Percentiles rank a stretch among this genome's conserved stretches.
These are phyloP conservation scores for Erigeron philadelphicus DNA, from an alignment of 140 eudicot genomes.

Conservation along the genomic window DNA sequence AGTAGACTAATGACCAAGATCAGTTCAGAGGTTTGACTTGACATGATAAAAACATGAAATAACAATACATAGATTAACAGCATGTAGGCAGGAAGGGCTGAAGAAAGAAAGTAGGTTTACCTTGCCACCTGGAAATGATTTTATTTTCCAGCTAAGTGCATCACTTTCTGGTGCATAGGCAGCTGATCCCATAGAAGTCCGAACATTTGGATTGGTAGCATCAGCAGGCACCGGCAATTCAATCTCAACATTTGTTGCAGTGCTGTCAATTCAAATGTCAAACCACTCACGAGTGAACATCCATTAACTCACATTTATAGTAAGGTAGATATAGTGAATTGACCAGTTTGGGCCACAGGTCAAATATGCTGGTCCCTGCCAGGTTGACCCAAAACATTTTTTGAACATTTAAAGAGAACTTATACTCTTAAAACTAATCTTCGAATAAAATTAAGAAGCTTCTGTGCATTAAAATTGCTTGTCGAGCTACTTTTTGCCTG, in stretches of 20 bases:
- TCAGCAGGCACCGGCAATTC: conserved; percentile 86
- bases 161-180: conserved; percentile 91
- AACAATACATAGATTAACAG: not conserved
- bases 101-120: conserved; percentile 18
- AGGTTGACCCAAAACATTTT: not conserved
- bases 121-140: conserved; percentile 98
- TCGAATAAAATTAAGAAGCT: too few species aligned
- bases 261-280: conserved; percentile 41
- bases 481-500: not conserved
- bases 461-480: not conserved
- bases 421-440: not conserved
- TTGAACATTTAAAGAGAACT: not conserved
- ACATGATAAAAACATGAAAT: conserved; percentile 8
- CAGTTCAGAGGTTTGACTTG: not conserved
- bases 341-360: not conserved
- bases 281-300: conserved; percentile 5
- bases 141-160: conserved; percentile 82
- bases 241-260: conserved; percentile 92
- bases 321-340: not conserved
- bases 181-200: conserved; percentile 97
- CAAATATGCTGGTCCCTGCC: not conserved
- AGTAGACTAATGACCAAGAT: not conserved
- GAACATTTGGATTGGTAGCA: conserved; percentile 79
- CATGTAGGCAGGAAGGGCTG: not conserved
- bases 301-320: not conserved